phyloP scores from a whole-genome alignment of 139 green algal genomes.

The Astrephomene gubernaculifera region DNA sequence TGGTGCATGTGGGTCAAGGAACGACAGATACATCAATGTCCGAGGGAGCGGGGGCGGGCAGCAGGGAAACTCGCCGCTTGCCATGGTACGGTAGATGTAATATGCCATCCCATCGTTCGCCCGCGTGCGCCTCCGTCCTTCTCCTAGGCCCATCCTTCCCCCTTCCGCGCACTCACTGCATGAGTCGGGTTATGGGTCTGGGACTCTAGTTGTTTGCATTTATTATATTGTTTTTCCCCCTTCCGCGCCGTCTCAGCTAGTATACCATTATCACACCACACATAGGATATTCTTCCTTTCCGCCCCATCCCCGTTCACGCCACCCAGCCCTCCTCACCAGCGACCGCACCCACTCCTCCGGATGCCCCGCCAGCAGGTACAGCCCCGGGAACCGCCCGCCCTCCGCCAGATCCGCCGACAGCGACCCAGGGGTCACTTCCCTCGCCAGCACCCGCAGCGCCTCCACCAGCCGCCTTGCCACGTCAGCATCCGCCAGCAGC shows the following conservation, averaged over 20 bases:
- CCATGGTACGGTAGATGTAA: not conserved
- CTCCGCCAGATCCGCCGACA: slow-evolving; percentile 26
- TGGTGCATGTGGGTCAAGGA: not conserved
- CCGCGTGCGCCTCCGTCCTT: not conserved
- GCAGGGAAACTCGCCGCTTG: not conserved
- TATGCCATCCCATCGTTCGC: not conserved
- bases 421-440: too few species aligned
- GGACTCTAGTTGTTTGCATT: too few species aligned
- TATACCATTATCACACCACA: too few species aligned
- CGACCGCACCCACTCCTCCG: not conserved
- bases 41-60: not conserved
- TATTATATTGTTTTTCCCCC: not conserved
- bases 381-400: slow-evolving; percentile 20
- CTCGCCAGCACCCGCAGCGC: not conserved
- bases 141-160: not conserved
- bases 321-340: slow-evolving; percentile 4
- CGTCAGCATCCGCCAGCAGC: not conserved
- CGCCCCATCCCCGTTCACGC: not conserved
- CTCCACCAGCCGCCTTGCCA: not conserved
- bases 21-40: not conserved
- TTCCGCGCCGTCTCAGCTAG: too few species aligned
- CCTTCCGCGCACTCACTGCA: too few species aligned
- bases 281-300: too few species aligned
- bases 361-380: slow-evolving; percentile 21
- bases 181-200: too few species aligned